Base-by-base conservation (phyloP, 192 early-diverging fungal species). In the Backusella macrospora region DNA sequence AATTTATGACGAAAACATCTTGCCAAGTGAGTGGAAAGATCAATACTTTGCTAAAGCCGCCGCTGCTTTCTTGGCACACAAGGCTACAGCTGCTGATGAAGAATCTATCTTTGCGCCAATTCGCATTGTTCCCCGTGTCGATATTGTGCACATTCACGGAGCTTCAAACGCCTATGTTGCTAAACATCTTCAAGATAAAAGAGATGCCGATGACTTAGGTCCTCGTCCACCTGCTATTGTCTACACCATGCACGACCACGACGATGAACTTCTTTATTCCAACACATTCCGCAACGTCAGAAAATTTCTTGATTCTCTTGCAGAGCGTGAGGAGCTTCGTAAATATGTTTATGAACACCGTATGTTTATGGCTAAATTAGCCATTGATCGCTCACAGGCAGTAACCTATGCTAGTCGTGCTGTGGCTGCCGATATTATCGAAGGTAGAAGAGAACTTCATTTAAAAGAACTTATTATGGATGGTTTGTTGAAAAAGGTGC, bases 201-300 rank as follows among this genome's bases (percentile, higher is more conserved):
- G 68, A 13, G 48, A 52, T 34, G 5, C 10, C 2, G 49, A 75
- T 21, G 65, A 75, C 5, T 76, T 85, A 65, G 84, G 82, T 26
- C 77, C 83, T 12, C 71, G 77, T 16, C 81, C 84, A 4, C 87
- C 87, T 62, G 74, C 85, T 3, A 68, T 88, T 63, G 80, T 88
- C n/a, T 88, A 88, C 72, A 86, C 87, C 9, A 74, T 88, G 68
- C 81, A 88, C 65, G 86, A 88, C 73, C 85, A 86, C 55, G 59
- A 82, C n/a, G 85, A 86, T 16, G 87, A 88, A 70, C 75, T 86
- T 4, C 78, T 83, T 42, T 84, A 86, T 64, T 81, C 86, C 2
- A 84, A 86, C 63, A 75, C 82, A 23, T 65, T 85, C 12, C 68
- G 49, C 0, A 88, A 85, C 40, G 79, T 86, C 3, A 67, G 75